Base-by-base conservation (phyloP, 176 grass and related monocot genomes). In the Eragrostis curvula region DNA sequence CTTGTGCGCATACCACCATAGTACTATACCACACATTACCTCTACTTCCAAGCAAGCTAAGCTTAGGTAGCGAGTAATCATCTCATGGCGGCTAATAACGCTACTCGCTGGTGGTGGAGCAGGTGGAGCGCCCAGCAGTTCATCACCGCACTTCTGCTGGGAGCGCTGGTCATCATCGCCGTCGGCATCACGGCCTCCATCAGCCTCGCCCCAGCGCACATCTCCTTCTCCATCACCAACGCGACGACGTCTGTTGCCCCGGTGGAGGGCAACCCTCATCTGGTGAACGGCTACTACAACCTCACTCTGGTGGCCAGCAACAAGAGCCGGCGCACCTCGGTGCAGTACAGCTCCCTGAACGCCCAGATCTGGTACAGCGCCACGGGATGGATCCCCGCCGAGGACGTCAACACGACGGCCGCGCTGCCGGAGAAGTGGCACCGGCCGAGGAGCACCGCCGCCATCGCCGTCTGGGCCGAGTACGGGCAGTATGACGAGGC, bases 231-330 rank as follows among this genome's bases (percentile, higher is more conserved):
- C 18, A 1, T 74, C 29, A 28, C 9, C 4, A 3, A 73, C 27
- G 48, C 47, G 15, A 5, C 7, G 0, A 5, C 8, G 18, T 21
- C n/a, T n/a, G n/a, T n/a, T n/a, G n/a, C 18, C 52, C 5, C 18
- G 16, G 24, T n/a, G 21, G 52, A 18, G 5, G 52, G 7, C 2
- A 8, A 13, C 3, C 23, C n/a, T n/a, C n/a, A 18, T 0, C 13
- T 3, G 13, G 0, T 1, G 0, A 24, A 21, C 28, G 3, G 0
- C 2, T 52, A n/a, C n/a, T n/a, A n/a, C n/a, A n/a, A 15, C 32
- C 46, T 15, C 53, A 62, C 18, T 67, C 1, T 82, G 1, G 55
- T 17, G 3, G 41, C 42, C 68, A 61, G 23, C 53, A 70, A 70
- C 66, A 72, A 14, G 17, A 72, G 68, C 79, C n/a, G n/a, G n/a